Evolutionary conservation across 208 protist genomes (phyloP), one percentile per base, ranked within the genome.

Genomic region (Acanthamoeba sp.): DNA sequence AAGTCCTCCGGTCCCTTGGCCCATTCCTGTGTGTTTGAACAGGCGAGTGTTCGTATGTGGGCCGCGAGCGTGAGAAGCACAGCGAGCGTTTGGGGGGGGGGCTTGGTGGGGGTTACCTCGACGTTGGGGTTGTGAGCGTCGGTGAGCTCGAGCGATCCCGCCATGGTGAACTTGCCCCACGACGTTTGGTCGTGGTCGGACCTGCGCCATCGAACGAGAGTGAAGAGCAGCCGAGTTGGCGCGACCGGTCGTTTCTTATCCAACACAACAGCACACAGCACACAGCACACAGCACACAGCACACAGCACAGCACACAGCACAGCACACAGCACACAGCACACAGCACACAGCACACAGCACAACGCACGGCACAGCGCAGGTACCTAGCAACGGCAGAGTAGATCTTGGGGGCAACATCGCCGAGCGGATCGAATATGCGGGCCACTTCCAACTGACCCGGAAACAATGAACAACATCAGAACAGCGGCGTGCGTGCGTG

Each of bases 1-100:
- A 62, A 87, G 48, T 87, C 78, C 20, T 87, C 78, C 27, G 40
- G 48, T 40, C 50, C 78, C n/a, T 62, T 87, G 78, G 50, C 40
- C 50, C 50, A 52, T 36, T 87, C 78, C 50, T 82, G 36, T n/a
- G 2, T n/a, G n/a, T n/a, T n/a, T n/a, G n/a, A n/a, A n/a, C n/a
- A n/a, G n/a, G n/a, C n/a, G n/a, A n/a, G n/a, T 50, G 45, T 50
- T 10, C 45, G 18, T 6, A 62, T 2, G 24, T 62, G 27, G 24
- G 22, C 20, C 55, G 55, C 24, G 55, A 62, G 55, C 10, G 22
- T 62, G 10, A n/a, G 22, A 20, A 1, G 5, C 0, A 12, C 10
- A 29, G 24, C 18, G 45, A 50, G 10, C 45, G 45, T 9, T 7
- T 9, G 45, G 0, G 45, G 45, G 7, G 45, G 12, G 45, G 12